Conservation (phyloP, 805 yeast species). For the Yamadazyma insecticola region DNA sequence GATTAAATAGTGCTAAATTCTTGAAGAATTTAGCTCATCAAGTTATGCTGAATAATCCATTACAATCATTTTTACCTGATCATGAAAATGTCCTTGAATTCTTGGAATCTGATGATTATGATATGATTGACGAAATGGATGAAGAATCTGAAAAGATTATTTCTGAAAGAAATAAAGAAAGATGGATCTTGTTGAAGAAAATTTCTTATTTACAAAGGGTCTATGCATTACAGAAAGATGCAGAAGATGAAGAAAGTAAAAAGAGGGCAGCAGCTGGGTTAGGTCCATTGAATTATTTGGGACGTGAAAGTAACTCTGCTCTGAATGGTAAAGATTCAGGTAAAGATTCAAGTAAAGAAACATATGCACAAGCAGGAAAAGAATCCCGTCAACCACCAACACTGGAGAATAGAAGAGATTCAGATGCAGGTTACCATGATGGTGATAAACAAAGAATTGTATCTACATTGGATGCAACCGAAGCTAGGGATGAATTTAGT, state of each 20-base stretch:
- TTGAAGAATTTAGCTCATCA: slow-evolving; percentile 53
- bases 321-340: background rate
- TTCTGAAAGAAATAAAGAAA: slow-evolving; percentile 45
- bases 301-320: background rate
- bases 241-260: slow-evolving; percentile 33
- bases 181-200: slow-evolving; percentile 70
- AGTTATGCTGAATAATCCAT: slow-evolving; percentile 34
- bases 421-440: background rate
- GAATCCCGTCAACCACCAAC: background rate
- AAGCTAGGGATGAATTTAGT: slow-evolving; percentile 1
- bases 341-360: background rate
- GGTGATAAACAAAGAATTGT: slow-evolving; percentile 6
- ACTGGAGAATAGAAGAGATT: background rate
- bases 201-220: slow-evolving; percentile 66
- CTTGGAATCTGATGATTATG: slow-evolving; percentile 42
- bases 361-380: background rate
- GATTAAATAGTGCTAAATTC: slow-evolving; percentile 50
- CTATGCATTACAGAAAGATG: slow-evolving; percentile 45
- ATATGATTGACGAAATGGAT: slow-evolving; percentile 29
- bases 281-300: background rate
- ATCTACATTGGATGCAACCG: slow-evolving; percentile 8
- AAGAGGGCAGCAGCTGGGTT: slow-evolving; percentile 34
- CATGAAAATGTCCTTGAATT: slow-evolving; percentile 53
- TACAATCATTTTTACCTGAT: slow-evolving; percentile 47
- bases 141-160: slow-evolving; percentile 36